Evolutionary conservation across 169 alveolate species (phyloP).

Genomic region (Plasmodium berghei): DNA sequence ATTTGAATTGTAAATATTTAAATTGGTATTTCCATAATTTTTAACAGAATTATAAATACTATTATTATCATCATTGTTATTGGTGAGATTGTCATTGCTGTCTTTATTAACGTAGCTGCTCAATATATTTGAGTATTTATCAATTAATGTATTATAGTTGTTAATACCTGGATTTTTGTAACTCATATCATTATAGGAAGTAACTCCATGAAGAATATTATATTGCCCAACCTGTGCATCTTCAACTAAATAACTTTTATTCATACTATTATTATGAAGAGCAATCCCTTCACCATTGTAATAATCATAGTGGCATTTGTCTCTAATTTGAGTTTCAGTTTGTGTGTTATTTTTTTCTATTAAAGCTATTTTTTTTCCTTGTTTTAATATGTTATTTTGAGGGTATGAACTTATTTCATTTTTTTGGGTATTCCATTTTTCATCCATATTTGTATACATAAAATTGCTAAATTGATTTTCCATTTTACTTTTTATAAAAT

Average conservation of each 20-base stretch:
- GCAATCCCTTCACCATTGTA: background rate
- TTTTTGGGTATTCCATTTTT: slow-evolving; percentile 6
- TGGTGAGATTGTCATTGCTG: background rate
- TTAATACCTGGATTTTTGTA: background rate
- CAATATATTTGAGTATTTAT: slow-evolving; percentile 64
- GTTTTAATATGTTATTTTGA: slow-evolving; percentile 5
- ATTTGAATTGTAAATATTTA: background rate
- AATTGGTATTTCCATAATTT: background rate
- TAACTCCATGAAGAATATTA: background rate
- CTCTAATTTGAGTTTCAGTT: background rate
- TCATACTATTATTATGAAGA: background rate
- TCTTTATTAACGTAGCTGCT: slow-evolving; percentile 41
- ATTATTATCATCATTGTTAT: background rate
- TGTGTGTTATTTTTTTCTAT: slow-evolving; percentile 2
- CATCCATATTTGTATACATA: slow-evolving; percentile 25
- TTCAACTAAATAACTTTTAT: background rate
- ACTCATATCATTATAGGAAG: background rate
- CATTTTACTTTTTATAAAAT: slow-evolving; percentile 33
- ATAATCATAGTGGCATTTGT: background rate
- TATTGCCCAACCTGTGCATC: background rate
- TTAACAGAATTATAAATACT: background rate
- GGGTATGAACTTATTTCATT: slow-evolving; percentile 12
- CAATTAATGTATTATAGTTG: slow-evolving; percentile 47
- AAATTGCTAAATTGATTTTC: slow-evolving; percentile 58
- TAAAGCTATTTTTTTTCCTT: background rate